These are phyloP conservation scores for Sugiyamaella boreocaroliniensis DNA, from an alignment of 805 yeast genomes.

Conservation along the genomic window DNA sequence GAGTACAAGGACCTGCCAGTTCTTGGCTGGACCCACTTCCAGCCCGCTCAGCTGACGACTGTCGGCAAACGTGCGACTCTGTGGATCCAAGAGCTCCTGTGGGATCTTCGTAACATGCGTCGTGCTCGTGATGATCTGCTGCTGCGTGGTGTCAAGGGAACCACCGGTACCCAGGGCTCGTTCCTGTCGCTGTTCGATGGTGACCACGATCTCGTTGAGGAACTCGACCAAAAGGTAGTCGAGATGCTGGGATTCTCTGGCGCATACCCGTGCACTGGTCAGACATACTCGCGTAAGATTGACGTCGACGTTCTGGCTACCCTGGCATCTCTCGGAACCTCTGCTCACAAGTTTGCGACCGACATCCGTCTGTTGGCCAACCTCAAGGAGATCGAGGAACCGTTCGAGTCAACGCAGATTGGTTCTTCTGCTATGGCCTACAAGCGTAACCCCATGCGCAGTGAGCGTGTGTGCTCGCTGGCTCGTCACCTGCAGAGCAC, in stretches of 20 bases:
- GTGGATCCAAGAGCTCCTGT: conserved; percentile 94
- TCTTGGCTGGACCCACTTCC: conserved; percentile 99
- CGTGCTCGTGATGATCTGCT: conserved; percentile 97
- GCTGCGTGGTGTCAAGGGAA: conserved; percentile 96
- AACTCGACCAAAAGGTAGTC: conserved; percentile 83
- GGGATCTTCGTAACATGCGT: conserved; percentile 94
- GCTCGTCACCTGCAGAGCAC: conserved; percentile 91
- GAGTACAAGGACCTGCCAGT: conserved; percentile 94
- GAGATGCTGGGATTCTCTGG: conserved; percentile 88
- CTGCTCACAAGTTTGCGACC: conserved; percentile 96
- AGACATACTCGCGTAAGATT: conserved; percentile 97
- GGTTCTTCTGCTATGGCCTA: conserved; percentile 99
- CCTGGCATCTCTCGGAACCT: conserved; percentile 87
- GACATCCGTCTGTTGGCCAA: conserved; percentile 93
- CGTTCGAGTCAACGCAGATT: conserved; percentile 96
- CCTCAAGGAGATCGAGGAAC: conserved; percentile 96
- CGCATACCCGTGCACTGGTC: conserved; percentile 97
- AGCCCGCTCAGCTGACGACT: conserved; percentile 98
- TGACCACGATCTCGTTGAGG: conserved; percentile 93
- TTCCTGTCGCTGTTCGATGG: conserved; percentile 94
- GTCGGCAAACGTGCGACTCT: conserved; percentile 97
- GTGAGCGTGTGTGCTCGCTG: conserved; percentile 97
- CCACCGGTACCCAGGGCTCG: conserved; percentile 98
- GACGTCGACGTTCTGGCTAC: conserved; percentile 93
- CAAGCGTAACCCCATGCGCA: conserved; percentile 99